Conservation (phyloP, 805 yeast species). For the Teunomyces tritomae region DNA sequence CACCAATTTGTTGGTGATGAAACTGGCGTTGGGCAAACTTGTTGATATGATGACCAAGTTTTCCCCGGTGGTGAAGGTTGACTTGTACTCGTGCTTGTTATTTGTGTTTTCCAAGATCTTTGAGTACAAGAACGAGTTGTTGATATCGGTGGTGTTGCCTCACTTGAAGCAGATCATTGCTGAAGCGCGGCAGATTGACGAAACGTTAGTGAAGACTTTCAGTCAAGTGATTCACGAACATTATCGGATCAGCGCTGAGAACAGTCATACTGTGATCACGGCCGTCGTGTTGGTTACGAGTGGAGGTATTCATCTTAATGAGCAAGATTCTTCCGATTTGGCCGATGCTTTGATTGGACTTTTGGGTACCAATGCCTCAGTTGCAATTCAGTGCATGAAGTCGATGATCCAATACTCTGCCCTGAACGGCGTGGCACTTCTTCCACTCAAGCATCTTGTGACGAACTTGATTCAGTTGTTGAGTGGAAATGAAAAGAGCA, state of each 20-base stretch:
- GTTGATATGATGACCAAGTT: constrained; percentile 63
- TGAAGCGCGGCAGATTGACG: constrained; percentile 17
- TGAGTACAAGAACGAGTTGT: constrained; percentile 39
- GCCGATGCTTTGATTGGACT: constrained; percentile 24
- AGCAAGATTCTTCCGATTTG: constrained; percentile 20
- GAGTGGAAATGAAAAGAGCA: constrained; percentile 11
- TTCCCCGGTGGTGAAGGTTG: constrained; percentile 66
- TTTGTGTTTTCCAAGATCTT: constrained; percentile 59
- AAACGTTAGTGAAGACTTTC: constrained; percentile 25
- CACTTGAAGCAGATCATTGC: constrained; percentile 33
- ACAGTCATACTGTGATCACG: constrained; percentile 31
- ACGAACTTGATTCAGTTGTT: constrained; percentile 40
- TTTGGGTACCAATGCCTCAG: constrained; percentile 18
- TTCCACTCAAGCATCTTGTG: constrained; percentile 44
- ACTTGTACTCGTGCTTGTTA: constrained; percentile 68
- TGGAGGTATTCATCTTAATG: constrained; percentile 29
- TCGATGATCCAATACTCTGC: constrained; percentile 45
- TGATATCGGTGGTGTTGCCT: constrained; percentile 49
- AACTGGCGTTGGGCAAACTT: constrained; percentile 48
- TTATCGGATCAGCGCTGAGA: constrained; percentile 14
- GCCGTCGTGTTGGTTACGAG: constrained; percentile 32
- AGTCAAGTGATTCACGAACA: constrained; percentile 19
- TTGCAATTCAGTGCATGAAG: constrained; percentile 56
- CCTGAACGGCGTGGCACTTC: constrained; percentile 25
- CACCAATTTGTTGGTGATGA: constrained; percentile 43